Percentiles rank a stretch among this genome's conserved stretches.
phyloP scores from a whole-genome alignment of 805 yeast genomes.

The Zygosaccharomyces bailii region DNA sequence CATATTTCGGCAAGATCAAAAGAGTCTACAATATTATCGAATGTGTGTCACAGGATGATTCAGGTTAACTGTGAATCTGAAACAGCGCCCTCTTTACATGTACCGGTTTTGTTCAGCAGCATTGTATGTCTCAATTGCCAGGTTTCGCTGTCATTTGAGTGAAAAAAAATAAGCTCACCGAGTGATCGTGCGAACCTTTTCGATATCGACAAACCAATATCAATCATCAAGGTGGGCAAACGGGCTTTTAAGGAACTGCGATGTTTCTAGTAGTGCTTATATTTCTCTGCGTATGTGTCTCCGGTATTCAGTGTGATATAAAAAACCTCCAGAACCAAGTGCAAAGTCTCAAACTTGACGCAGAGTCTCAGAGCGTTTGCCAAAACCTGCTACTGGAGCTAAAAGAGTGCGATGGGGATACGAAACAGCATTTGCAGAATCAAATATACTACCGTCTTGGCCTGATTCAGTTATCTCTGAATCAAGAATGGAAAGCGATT shows the following conservation, averaged over 20 bases:
- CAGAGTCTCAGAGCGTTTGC: constrained; percentile 16
- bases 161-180: constrained; percentile 4
- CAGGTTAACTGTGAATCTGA: too few species aligned
- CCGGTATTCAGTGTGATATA: constrained; percentile 14
- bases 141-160: constrained; percentile 1
- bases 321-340: constrained; percentile 7
- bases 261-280: constrained; percentile 4
- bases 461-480: constrained; percentile 53
- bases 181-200: not conserved
- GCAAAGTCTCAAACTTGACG: constrained; percentile 13
- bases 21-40: not conserved
- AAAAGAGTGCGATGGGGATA: constrained; percentile 8
- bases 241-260: not conserved
- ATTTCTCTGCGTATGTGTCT: not conserved
- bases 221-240: not conserved
- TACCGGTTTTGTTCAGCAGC: too few species aligned
- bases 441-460: constrained; percentile 57
- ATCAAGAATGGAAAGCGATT: constrained; percentile 52
- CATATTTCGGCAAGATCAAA: not conserved
- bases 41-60: too few species aligned
- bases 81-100: too few species aligned
- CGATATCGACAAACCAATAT: not conserved
- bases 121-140: not conserved
- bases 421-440: constrained; percentile 13
- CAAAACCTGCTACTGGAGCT: constrained; percentile 15